Base-by-base conservation (phyloP, 352 stramenopile species). In the Nothophytophthora sp. region DNA sequence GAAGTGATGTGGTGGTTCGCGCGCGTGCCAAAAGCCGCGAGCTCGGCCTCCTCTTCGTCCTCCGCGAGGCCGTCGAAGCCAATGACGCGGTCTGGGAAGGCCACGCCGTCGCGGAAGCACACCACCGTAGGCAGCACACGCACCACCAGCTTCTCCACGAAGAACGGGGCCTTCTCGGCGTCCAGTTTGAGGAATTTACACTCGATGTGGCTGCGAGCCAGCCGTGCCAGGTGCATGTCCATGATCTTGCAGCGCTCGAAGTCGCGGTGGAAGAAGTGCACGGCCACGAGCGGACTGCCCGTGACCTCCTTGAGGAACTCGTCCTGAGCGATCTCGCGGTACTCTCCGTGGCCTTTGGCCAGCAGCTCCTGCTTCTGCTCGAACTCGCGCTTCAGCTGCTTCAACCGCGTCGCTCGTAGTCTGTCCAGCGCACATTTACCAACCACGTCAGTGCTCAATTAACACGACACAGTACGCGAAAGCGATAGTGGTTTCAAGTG, bases 241-340 rank as follows among this genome's bases (percentile, higher is more conserved):
- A 99, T 98, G 61, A 99, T 95, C 72, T 98, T 98, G 76, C 95
- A 99, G 20, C 88, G 77, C 70, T 98, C 88, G 76, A 99, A 99
- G 53, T 99, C 96, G 24, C 95, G 81, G 67, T 99, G 96, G 74
- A 97, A 99, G 50, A 98, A 98, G 53, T 98, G 94, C 28, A 98
- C 84, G 3, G 97, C 78, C 27, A 85, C 94, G 41, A 85, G 70
- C 25, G 76, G 72, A 46, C 73, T 91, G 9, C 62, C 68, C 11
- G 94, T 98, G 6, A 98, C 96, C 73, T 99, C 92, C 4, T 88
- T 75, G 5, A 99, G 64, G 66, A 99, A 99, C 57, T 98, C 96
- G 66, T 99, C 95, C 69, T 99, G 93, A 11, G 59, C 27, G 64
- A 99, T 98, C 55, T 97, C 96, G 9, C 76, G 77, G 54, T 86